These are phyloP conservation scores for Neofusicoccum cordaticola DNA, from an alignment of 2,329 filamentous ascomycete species.

Conservation along the genomic window DNA sequence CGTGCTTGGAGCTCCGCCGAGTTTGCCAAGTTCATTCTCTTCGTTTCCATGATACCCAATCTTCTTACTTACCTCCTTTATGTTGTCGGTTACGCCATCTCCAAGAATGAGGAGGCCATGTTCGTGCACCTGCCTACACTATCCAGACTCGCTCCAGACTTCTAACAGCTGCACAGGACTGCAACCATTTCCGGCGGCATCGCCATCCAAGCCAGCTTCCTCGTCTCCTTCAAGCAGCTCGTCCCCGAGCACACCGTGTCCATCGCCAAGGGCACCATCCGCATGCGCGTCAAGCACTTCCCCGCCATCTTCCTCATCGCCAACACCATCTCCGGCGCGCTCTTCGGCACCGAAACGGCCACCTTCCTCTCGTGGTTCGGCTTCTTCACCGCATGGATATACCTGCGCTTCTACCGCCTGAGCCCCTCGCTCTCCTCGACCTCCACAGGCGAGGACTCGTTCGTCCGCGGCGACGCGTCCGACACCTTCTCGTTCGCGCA, in stretches of 20 bases:
- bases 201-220: constrained; percentile 85
- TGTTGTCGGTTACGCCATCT: constrained; percentile 69
- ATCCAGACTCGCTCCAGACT: not conserved
- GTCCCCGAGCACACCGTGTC: constrained; percentile 96
- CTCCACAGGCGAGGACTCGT: constrained; percentile 50
- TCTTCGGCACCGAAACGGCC: constrained; percentile 70
- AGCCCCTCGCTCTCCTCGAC: constrained; percentile 57
- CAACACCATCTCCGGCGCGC: constrained; percentile 62
- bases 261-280: constrained; percentile 82
- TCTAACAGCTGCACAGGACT: constrained; percentile 47
- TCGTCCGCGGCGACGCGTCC: constrained; percentile 82
- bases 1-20: constrained; percentile 91
- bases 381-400: constrained; percentile 87
- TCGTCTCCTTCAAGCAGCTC: constrained; percentile 96
- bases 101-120: constrained; percentile 66
- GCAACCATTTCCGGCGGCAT: constrained; percentile 86
- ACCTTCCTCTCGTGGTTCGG: constrained; percentile 77
- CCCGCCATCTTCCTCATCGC: constrained; percentile 73
- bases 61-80: constrained; percentile 69
- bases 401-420: constrained; percentile 90
- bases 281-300: constrained; percentile 80
- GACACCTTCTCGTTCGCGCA: constrained; percentile 95
- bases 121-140: constrained; percentile 43
- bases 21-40: constrained; percentile 82
- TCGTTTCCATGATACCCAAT: constrained; percentile 79